Evolutionary conservation across 345 rosid species (phyloP).

Genomic region (Populus alba): DNA sequence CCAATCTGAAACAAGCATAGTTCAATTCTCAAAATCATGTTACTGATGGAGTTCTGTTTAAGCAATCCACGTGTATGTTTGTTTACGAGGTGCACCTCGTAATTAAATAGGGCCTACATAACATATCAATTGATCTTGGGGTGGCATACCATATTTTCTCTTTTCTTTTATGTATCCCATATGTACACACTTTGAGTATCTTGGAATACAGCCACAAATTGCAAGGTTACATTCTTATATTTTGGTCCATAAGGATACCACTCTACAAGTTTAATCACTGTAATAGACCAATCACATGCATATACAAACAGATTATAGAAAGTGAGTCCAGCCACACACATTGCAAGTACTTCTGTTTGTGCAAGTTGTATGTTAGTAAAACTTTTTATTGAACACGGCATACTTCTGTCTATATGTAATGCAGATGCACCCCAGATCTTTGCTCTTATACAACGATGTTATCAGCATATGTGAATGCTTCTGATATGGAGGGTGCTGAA

Average conservation of each 20-base stretch:
- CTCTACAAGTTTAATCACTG: not conserved
- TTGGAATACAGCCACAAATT: not conserved
- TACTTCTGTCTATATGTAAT: slow-evolving; percentile 8
- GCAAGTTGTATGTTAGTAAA: not conserved
- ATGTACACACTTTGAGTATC: no score
- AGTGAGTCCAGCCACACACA: no score
- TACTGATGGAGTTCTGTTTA: no score
- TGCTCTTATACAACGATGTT: slow-evolving; percentile 92
- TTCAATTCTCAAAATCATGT: not conserved
- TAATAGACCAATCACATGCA: not conserved
- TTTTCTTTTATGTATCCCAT: no score
- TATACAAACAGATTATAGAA: not conserved
- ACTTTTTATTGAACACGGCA: not conserved
- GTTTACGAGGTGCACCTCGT: no score
- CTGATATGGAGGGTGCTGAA: slow-evolving; percentile 93
- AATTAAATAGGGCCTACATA: no score
- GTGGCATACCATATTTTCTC: no score
- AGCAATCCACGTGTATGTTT: no score
- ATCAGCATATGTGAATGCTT: slow-evolving; percentile 84
- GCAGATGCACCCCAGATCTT: slow-evolving; percentile 74
- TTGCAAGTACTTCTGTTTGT: not conserved
- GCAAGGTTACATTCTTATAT: not conserved
- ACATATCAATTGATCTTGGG: no score
- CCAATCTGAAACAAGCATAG: slow-evolving; percentile 6
- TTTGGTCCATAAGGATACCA: not conserved